These are phyloP conservation scores for Rhododendron kiyosumense DNA, from an alignment of 148 eudicot genomes.

Conservation along the genomic window DNA sequence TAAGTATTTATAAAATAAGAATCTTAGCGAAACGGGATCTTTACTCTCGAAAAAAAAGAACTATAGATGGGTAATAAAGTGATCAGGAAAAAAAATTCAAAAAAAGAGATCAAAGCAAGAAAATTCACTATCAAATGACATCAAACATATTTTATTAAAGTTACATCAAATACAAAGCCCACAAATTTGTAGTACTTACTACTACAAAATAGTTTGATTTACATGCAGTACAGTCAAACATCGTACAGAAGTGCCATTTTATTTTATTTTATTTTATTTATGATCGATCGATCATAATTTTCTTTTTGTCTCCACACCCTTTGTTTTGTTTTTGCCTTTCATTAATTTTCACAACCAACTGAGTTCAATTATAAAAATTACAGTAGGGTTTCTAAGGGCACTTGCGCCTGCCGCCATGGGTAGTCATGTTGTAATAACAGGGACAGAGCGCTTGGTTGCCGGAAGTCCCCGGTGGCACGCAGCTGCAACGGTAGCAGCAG, in stretches of 20 bases:
- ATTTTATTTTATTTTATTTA: not conserved
- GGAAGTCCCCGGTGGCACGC: conserved; percentile 42
- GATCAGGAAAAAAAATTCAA: no score
- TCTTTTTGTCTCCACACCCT: not conserved
- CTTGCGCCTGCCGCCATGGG: conserved; percentile 25
- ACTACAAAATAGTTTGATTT: not conserved
- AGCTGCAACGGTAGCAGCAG: conserved; percentile 42
- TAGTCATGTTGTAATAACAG: conserved; percentile 38
- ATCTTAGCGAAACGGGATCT: no score
- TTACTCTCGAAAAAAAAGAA: no score
- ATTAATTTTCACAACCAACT: not conserved
- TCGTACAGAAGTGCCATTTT: not conserved
- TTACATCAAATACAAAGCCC: not conserved
- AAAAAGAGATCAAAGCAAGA: not conserved
- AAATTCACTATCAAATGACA: not conserved
- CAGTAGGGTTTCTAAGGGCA: conserved; percentile 23
- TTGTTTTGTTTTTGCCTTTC: not conserved
- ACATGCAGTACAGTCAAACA: not conserved
- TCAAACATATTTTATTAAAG: not conserved
- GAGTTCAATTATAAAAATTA: not conserved
- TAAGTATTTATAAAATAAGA: no score
- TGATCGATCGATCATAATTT: not conserved
- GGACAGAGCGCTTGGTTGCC: conserved; percentile 33
- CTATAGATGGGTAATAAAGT: no score
- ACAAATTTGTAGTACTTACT: not conserved